Percentiles rank a stretch among this genome's conserved stretches.
Conservation (phyloP, 129 eudicot species). For the Artemisia tridentata region DNA sequence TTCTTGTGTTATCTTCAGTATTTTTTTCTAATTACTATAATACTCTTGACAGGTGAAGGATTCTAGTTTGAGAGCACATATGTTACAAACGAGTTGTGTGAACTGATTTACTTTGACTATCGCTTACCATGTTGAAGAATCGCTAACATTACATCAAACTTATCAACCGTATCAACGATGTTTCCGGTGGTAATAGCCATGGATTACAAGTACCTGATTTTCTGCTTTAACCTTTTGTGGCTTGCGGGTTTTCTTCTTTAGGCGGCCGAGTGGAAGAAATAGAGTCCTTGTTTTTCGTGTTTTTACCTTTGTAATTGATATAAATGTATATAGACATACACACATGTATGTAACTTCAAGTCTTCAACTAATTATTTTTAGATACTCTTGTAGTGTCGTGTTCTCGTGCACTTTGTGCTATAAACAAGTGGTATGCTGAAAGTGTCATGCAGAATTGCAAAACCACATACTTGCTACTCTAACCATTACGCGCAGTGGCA, state of each 20-base stretch:
- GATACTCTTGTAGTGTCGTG: constrained; percentile 14
- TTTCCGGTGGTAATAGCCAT: constrained; percentile 25
- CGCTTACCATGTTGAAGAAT: constrained; percentile 29
- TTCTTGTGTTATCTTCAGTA: not conserved
- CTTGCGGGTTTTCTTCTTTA: constrained; percentile 7
- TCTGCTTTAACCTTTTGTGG: constrained; percentile 28
- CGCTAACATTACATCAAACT: constrained; percentile 45
- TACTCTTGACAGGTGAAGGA: constrained; percentile 66
- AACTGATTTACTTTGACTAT: constrained; percentile 48
- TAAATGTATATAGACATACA: constrained; percentile 32
- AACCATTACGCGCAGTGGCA: not conserved
- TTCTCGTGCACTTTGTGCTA: constrained; percentile 5
- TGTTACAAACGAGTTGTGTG: constrained; percentile 51
- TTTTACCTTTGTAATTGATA: constrained; percentile 15
- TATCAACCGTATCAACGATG: constrained; percentile 16
- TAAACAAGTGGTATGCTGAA: constrained; percentile 14
- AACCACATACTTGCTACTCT: not conserved
- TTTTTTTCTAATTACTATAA: constrained; percentile 2
- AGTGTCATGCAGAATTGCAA: constrained; percentile 4
- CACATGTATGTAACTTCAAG: constrained; percentile 16
- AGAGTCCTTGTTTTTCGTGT: constrained; percentile 13
- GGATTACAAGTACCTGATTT: constrained; percentile 25
- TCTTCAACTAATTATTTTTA: constrained; percentile 23
- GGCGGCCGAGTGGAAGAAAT: constrained; percentile 17
- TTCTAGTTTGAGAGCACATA: constrained; percentile 84